Conservation (phyloP, 805 yeast species). For the Komagataella populi region DNA sequence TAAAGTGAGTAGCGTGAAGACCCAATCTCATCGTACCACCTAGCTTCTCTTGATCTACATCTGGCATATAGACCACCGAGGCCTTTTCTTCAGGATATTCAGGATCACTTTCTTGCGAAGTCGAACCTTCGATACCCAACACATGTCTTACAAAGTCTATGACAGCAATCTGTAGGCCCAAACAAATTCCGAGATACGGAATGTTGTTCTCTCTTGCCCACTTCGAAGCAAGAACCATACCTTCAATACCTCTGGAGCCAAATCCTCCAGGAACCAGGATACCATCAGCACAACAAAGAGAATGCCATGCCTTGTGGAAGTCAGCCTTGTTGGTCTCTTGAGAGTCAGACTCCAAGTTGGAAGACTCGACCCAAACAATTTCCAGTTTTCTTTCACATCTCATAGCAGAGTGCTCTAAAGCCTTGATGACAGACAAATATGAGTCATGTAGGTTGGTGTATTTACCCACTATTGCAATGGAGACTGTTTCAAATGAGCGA, state of each 20-base stretch:
- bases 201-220: slow-evolving; percentile 95
- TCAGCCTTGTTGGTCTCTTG: slow-evolving; percentile 52
- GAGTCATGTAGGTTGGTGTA: slow-evolving; percentile 93
- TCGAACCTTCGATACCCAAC: slow-evolving; percentile 52
- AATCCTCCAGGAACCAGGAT: slow-evolving; percentile 97
- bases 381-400: slow-evolving; percentile 71
- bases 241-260: slow-evolving; percentile 95
- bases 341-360: slow-evolving; percentile 70
- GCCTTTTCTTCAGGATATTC: slow-evolving; percentile 48
- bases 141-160: slow-evolving; percentile 84
- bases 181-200: slow-evolving; percentile 94
- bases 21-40: slow-evolving; percentile 99
- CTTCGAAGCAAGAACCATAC: slow-evolving; percentile 93
- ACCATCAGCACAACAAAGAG: slow-evolving; percentile 88
- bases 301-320: slow-evolving; percentile 93
- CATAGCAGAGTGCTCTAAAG: slow-evolving; percentile 93
- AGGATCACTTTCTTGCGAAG: slow-evolving; percentile 72
- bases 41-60: slow-evolving; percentile 84
- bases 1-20: slow-evolving; percentile 78
- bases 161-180: slow-evolving; percentile 94
- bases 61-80: slow-evolving; percentile 95
- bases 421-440: slow-evolving; percentile 85
- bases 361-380: slow-evolving; percentile 93
- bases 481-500: slow-evolving; percentile 71
- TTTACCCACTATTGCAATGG: slow-evolving; percentile 94